Conservation (phyloP, 2,329 filamentous ascomycete species). For the Colletotrichum chlorophyti region DNA sequence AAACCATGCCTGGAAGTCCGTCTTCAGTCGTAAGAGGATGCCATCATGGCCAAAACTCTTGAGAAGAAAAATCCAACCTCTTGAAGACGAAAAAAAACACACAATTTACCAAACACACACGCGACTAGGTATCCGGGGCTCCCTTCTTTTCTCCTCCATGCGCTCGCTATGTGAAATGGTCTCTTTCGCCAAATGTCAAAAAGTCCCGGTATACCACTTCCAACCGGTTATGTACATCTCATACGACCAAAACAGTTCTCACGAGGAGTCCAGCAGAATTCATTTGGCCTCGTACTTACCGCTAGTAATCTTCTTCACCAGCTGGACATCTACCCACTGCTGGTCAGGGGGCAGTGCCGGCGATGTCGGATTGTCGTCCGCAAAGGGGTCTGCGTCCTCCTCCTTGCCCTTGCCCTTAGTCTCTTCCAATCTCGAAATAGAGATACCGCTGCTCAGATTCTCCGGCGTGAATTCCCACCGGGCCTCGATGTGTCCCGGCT, state of each 20-base stretch:
- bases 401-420: conserved; percentile 60
- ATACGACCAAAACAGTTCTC: too few relatives aligned
- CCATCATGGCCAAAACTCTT: background rate
- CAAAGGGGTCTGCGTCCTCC: conserved; percentile 71
- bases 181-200: conserved; percentile 6
- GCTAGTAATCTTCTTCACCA: conserved; percentile 71
- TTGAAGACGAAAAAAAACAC: background rate
- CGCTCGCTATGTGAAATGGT: conserved; percentile 28
- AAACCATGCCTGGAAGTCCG: background rate
- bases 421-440: conserved; percentile 62
- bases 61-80: conserved; percentile 4
- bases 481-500: conserved; percentile 80
- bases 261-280: conserved; percentile 25
- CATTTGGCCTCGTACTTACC: conserved; percentile 75
- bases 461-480: conserved; percentile 71
- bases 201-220: conserved; percentile 18
- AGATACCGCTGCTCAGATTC: conserved; percentile 68
- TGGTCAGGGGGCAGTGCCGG: conserved; percentile 35
- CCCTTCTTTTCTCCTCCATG: conserved; percentile 6
- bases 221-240: conserved; percentile 22
- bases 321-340: conserved; percentile 72
- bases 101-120: conserved; percentile 7
- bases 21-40: background rate
- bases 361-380: conserved; percentile 49
- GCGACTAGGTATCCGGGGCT: conserved; percentile 8